A percentile compares a stretch with the other conserved stretches of the same genome.
These are phyloP conservation scores for Pyrrhoderma noxium DNA, from an alignment of 1,284 basidiomycete genomes.

Conservation along the genomic window DNA sequence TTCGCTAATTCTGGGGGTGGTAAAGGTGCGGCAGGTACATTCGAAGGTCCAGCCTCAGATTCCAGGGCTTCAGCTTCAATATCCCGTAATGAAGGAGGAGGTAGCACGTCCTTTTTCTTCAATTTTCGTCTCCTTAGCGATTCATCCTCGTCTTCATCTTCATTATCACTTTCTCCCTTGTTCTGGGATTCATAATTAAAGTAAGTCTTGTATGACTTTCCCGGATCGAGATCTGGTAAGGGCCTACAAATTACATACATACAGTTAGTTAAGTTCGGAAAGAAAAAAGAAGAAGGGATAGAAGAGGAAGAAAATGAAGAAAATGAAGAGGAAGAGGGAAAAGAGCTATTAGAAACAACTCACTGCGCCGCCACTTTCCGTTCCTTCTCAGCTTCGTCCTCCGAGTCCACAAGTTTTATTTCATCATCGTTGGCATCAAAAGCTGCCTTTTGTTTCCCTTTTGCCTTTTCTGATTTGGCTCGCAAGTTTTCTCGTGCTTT, in stretches of 20 bases:
- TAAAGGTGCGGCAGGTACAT: slow-evolving; percentile 37
- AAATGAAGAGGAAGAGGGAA: slow-evolving; percentile 5
- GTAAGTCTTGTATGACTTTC: slow-evolving; percentile 52
- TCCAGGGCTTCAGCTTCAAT: slow-evolving; percentile 51
- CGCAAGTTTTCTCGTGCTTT: slow-evolving; percentile 48
- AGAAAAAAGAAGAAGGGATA: too few relatives aligned
- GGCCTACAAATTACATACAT: slow-evolving; percentile 43
- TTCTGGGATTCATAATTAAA: slow-evolving; percentile 30
- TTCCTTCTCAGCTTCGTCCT: slow-evolving; percentile 15
- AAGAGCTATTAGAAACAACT: slow-evolving; percentile 11
- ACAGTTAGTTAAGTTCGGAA: too few relatives aligned
- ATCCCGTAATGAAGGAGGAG: slow-evolving; percentile 44
- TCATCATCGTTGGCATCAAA: slow-evolving; percentile 28
- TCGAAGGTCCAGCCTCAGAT: slow-evolving; percentile 36
- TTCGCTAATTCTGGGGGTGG: slow-evolving; percentile 48
- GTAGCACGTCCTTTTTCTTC: slow-evolving; percentile 13
- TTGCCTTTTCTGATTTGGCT: slow-evolving; percentile 24
- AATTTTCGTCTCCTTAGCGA: too few relatives aligned
- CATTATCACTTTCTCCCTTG: neutral
- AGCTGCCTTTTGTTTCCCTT: slow-evolving; percentile 24
- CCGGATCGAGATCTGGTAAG: slow-evolving; percentile 59
- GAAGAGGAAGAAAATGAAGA: slow-evolving; percentile 12
- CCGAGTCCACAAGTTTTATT: slow-evolving; percentile 27
- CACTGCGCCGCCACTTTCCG: slow-evolving; percentile 28
- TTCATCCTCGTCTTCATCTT: neutral